These are phyloP conservation scores for Abortiporus biennis DNA, from an alignment of 1,284 basidiomycete species.

Conservation along the genomic window DNA sequence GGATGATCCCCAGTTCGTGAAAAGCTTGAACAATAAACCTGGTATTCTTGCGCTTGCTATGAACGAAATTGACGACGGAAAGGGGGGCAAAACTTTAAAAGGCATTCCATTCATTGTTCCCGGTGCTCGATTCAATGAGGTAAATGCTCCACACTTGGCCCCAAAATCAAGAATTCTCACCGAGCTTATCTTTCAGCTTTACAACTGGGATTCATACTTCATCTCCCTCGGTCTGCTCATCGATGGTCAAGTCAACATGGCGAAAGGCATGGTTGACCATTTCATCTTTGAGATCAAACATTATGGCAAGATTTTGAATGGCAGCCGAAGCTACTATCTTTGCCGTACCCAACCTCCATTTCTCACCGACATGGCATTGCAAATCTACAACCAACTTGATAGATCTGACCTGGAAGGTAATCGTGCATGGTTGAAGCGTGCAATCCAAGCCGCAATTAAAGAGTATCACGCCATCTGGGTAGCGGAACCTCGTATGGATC, in stretches of 20 bases:
- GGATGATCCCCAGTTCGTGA: slow-evolving; percentile 86
- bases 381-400: slow-evolving; percentile 95
- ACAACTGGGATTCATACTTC: slow-evolving; percentile 95
- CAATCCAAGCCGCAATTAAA: slow-evolving; percentile 95
- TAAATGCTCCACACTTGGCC: slow-evolving; percentile 29
- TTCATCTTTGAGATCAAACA: slow-evolving; percentile 99
- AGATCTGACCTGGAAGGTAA: slow-evolving; percentile 79
- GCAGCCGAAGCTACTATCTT: slow-evolving; percentile 85
- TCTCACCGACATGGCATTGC: slow-evolving; percentile 96
- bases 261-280: slow-evolving; percentile 96
- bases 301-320: slow-evolving; percentile 86
- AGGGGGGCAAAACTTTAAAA: slow-evolving; percentile 76
- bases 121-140: slow-evolving; percentile 97
- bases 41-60: slow-evolving; percentile 95
- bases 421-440: slow-evolving; percentile 88
- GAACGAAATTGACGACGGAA: slow-evolving; percentile 83
- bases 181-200: slow-evolving; percentile 46
- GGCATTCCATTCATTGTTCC: slow-evolving; percentile 97
- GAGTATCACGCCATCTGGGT: slow-evolving; percentile 99
- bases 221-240: slow-evolving; percentile 91
- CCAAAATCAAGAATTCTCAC: slow-evolving; percentile 3
- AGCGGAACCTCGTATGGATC: slow-evolving; percentile 87
- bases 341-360: slow-evolving; percentile 96
- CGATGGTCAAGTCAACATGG: slow-evolving; percentile 90
- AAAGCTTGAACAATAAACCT: slow-evolving; percentile 89